Evolutionary conservation across 2,329 filamentous ascomycete species (phyloP).

Genomic region (Fusarium pseudocircinatum): DNA sequence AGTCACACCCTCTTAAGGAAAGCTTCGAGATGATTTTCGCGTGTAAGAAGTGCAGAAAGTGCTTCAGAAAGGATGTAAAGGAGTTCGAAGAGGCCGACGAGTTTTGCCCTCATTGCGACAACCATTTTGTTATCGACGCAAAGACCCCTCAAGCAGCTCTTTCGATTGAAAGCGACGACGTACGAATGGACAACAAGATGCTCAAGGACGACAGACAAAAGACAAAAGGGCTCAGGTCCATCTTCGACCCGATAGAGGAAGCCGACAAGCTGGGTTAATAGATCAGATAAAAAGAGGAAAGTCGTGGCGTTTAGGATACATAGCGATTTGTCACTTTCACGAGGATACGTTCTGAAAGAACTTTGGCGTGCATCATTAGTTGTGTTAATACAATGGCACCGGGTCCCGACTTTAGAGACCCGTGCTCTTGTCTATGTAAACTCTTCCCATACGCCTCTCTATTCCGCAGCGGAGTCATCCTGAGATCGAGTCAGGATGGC

Average conservation of each 20-base stretch:
- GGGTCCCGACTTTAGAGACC: constrained; percentile 40
- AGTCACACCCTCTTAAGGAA: constrained; percentile 80
- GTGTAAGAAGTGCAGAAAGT: constrained; percentile 99
- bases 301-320: constrained; percentile 46
- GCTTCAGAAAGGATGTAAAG: constrained; percentile 90
- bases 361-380: constrained; percentile 44
- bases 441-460: constrained; percentile 32
- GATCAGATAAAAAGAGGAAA: constrained; percentile 39
- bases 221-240: constrained; percentile 63
- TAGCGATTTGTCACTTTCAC: constrained; percentile 37
- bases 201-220: constrained; percentile 87
- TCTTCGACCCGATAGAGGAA: constrained; percentile 79
- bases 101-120: constrained; percentile 99
- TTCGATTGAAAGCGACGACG: constrained; percentile 91
- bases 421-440: constrained; percentile 42
- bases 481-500: constrained; percentile 76
- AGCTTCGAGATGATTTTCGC: constrained; percentile 90
- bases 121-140: constrained; percentile 96
- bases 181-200: constrained; percentile 87
- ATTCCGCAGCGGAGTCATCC: constrained; percentile 53
- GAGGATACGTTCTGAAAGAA: constrained; percentile 27
- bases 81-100: constrained; percentile 98
- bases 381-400: constrained; percentile 52
- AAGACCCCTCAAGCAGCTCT: constrained; percentile 83
- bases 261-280: constrained; percentile 77